Percentiles rank a stretch among this genome's conserved stretches.
These are phyloP conservation scores for Vitrella brassicaformis DNA, from an alignment of 73 alveolate species.

Conservation along the genomic window DNA sequence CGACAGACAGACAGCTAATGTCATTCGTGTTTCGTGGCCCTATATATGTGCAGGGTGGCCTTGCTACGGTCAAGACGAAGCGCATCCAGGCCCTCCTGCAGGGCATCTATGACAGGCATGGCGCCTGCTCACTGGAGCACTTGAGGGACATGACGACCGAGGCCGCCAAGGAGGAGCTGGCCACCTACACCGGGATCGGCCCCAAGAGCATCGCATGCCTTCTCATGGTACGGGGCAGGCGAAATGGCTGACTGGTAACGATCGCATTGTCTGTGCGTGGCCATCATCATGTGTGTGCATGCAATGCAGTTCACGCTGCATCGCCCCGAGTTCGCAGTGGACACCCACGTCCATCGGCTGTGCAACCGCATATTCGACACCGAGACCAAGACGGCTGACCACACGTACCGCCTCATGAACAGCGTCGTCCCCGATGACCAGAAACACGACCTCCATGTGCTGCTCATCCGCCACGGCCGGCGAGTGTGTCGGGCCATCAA, in stretches of 20 bases:
- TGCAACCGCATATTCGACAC: background rate
- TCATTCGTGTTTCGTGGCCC: background rate
- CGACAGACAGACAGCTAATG: too few relatives aligned
- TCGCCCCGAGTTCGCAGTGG: background rate
- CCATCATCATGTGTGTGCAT: too few relatives aligned
- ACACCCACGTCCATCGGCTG: background rate
- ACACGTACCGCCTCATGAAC: background rate
- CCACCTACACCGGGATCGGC: background rate
- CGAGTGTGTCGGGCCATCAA: background rate
- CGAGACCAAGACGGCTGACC: background rate
- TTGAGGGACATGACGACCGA: background rate
- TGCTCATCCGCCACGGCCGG: background rate
- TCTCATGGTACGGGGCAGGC: too few relatives aligned
- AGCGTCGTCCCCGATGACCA: background rate
- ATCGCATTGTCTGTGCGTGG: too few relatives aligned
- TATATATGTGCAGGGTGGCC: background rate
- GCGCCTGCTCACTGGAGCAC: background rate
- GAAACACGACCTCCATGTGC: background rate
- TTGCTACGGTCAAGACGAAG: background rate
- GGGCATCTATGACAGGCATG: background rate
- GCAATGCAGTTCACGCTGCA: background rate
- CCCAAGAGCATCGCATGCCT: background rate
- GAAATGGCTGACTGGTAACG: too few relatives aligned
- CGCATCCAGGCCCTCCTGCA: background rate
- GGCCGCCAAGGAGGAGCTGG: background rate